phyloP scores from a whole-genome alignment of 2,329 filamentous ascomycete genomes.

The Paramyrothecium roridum region DNA sequence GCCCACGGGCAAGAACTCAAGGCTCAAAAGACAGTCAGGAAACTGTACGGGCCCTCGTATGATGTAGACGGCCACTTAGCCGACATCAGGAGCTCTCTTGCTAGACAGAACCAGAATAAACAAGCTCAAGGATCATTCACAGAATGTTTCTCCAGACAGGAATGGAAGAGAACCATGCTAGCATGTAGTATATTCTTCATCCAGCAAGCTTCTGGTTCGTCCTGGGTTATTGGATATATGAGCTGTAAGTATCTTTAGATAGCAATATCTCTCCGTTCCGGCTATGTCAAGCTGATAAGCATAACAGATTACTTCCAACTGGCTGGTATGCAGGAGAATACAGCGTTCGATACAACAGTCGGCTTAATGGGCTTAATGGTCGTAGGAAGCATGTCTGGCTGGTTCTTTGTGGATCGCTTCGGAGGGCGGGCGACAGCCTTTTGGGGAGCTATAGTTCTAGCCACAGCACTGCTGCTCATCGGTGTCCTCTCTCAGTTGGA shows the following conservation, averaged over 20 bases:
- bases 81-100: slow-evolving; percentile 15
- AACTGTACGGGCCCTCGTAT: slow-evolving; percentile 20
- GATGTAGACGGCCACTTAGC: slow-evolving; percentile 26
- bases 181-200: slow-evolving; percentile 4
- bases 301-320: slow-evolving; percentile 3
- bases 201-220: slow-evolving; percentile 1
- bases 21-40: slow-evolving; percentile 23
- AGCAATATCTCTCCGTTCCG: background rate
- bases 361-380: slow-evolving; percentile 5
- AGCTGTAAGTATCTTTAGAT: slow-evolving; percentile 2
- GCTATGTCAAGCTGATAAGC: background rate
- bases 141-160: slow-evolving; percentile 3
- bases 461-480: slow-evolving; percentile 1
- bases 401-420: slow-evolving; percentile 7
- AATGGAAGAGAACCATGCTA: slow-evolving; percentile 2
- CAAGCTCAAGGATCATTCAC: background rate
- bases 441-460: background rate
- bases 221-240: slow-evolving; percentile 8
- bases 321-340: background rate
- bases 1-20: slow-evolving; percentile 22
- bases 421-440: slow-evolving; percentile 5
- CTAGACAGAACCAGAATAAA: background rate
- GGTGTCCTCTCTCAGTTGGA: slow-evolving; percentile 1
- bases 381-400: slow-evolving; percentile 5
- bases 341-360: slow-evolving; percentile 3